Percentiles rank a stretch among this genome's conserved stretches.
phyloP scores from a whole-genome alignment of 305 asterid genomes.

The Fraxinus sp. region DNA sequence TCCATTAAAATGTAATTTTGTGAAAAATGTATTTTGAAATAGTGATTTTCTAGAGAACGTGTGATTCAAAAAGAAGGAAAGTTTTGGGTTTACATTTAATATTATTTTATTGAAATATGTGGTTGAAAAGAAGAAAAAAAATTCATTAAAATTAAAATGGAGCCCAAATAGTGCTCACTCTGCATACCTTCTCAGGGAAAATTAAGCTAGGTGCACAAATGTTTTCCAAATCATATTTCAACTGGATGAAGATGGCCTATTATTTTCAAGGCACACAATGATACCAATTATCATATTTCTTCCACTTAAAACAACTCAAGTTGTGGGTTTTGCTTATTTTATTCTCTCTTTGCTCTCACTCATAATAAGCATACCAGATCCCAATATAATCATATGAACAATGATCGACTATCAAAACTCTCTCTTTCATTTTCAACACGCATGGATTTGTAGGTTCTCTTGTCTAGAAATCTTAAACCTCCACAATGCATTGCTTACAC shows the following conservation, averaged over 20 bases:
- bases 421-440: conserved; percentile 20
- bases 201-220: not conserved
- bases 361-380: conserved; percentile 13
- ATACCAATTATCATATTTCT: conserved; percentile 42
- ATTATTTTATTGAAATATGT: too few species aligned
- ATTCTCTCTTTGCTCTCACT: conserved; percentile 2
- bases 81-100: too few species aligned
- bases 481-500: not conserved
- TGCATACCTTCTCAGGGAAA: not conserved
- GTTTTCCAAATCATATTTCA: not conserved
- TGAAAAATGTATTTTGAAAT: too few species aligned
- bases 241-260: conserved; percentile 21
- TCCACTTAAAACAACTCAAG: conserved; percentile 52
- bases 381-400: conserved; percentile 22
- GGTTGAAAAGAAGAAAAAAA: too few species aligned
- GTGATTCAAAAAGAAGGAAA: too few species aligned
- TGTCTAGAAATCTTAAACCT: conserved; percentile 28
- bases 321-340: conserved; percentile 32
- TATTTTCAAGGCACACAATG: conserved; percentile 39
- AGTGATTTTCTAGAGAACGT: too few species aligned
- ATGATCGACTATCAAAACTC: conserved; percentile 16
- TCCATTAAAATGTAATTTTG: too few species aligned
- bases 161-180: not conserved
- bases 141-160: too few species aligned
- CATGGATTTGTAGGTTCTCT: conserved; percentile 40